phyloP scores from a whole-genome alignment of 768 basidiomycete genomes.

The Clathrus columnatus region DNA sequence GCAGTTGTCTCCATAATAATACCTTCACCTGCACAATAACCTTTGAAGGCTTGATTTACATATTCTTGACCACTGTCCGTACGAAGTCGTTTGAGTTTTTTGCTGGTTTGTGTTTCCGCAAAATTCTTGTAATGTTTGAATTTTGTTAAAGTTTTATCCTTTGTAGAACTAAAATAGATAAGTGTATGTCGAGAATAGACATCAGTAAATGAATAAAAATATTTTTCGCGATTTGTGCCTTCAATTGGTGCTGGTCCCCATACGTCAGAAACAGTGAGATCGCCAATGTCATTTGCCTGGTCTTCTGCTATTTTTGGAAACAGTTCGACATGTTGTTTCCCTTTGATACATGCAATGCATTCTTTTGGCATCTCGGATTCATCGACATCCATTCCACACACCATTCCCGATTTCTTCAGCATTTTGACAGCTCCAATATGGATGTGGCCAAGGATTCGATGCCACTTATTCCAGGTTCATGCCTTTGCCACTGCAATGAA shows the following conservation, averaged over 20 bases:
- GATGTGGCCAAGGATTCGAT: conserved; percentile 20
- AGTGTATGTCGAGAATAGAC: conserved; percentile 14
- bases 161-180: conserved; percentile 12
- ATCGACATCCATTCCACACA: conserved; percentile 18
- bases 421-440: conserved; percentile 9
- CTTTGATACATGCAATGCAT: conserved; percentile 12
- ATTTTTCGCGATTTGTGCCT: conserved; percentile 7
- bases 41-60: background rate
- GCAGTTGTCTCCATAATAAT: conserved; percentile 11
- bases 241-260: conserved; percentile 15
- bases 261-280: conserved; percentile 24
- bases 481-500: background rate
- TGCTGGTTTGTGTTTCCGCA: conserved; percentile 12
- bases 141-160: conserved; percentile 9
- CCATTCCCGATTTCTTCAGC: conserved; percentile 13
- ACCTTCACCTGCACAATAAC: conserved; percentile 3
- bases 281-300: background rate
- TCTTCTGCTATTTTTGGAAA: conserved; percentile 11
- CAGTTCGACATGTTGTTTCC: conserved; percentile 1
- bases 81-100: conserved; percentile 15
- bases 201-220: conserved; percentile 13
- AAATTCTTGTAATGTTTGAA: conserved; percentile 14
- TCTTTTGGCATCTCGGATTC: background rate
- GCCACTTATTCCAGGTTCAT: conserved; percentile 7
- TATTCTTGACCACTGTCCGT: conserved; percentile 22